phyloP scores from a whole-genome alignment of 169 alveolate genomes.

The Cryptosporidium parvum region DNA sequence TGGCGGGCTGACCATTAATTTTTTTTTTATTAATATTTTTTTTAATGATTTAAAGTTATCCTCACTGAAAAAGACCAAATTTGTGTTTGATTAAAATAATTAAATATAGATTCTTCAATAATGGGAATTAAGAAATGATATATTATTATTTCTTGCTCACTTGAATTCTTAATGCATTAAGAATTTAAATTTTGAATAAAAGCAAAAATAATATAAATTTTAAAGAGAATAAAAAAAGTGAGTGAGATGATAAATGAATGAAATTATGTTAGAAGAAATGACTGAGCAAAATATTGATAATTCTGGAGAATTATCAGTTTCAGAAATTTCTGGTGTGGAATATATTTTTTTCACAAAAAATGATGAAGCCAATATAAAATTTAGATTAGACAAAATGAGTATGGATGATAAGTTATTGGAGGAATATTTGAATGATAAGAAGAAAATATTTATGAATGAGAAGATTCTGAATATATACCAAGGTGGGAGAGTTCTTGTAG shows the following conservation, averaged over 20 bases:
- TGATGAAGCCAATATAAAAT: slow-evolving; percentile 1
- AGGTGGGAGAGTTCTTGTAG: slow-evolving; percentile 40
- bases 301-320: not conserved
- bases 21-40: too few species aligned
- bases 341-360: not conserved
- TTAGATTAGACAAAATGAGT: not conserved
- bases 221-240: too few species aligned
- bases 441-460: slow-evolving; percentile 14
- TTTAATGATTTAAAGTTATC: not conserved
- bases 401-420: slow-evolving; percentile 12
- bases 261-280: not conserved
- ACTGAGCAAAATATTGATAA: not conserved
- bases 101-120: too few species aligned
- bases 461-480: slow-evolving; percentile 34
- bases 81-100: too few species aligned
- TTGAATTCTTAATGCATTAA: not conserved
- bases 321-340: slow-evolving; percentile 3
- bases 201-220: not conserved
- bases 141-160: not conserved
- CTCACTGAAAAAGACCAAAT: not conserved
- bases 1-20: not conserved
- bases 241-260: not conserved
- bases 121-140: not conserved
- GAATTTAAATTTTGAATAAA: too few species aligned
- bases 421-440: not conserved